These are phyloP conservation scores for Ceratobasidium sp. DNA, from an alignment of 1,284 basidiomycete species.

Conservation along the genomic window DNA sequence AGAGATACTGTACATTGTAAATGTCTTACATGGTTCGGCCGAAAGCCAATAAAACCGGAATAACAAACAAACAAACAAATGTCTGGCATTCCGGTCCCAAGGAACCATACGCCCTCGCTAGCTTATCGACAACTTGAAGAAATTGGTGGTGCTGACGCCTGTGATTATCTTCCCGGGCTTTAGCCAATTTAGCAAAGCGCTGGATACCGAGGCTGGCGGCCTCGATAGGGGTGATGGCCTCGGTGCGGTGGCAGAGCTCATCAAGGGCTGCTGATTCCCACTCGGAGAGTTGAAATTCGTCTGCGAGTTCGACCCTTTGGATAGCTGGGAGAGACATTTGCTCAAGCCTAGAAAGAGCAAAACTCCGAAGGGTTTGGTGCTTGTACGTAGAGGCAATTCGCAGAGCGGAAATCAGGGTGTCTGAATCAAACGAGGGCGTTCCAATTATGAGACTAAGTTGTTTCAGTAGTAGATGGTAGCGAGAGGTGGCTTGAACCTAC, in stretches of 20 bases:
- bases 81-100: no score
- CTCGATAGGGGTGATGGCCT: neutral
- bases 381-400: slow-evolving; percentile 8
- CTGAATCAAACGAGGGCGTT: neutral
- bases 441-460: neutral
- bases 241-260: slow-evolving; percentile 21
- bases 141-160: no score
- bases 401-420: slow-evolving; percentile 1
- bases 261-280: slow-evolving; percentile 21
- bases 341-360: slow-evolving; percentile 7
- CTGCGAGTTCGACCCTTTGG: slow-evolving; percentile 10
- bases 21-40: no score
- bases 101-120: no score
- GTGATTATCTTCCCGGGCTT: neutral
- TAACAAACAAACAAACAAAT: no score
- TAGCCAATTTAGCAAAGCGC: slow-evolving; percentile 6
- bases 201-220: slow-evolving; percentile 4
- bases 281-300: slow-evolving; percentile 1
- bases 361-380: slow-evolving; percentile 11
- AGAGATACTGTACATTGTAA: no score
- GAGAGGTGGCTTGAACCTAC: neutral
- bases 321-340: neutral
- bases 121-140: no score
- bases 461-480: neutral
- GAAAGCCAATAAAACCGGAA: no score